Evolutionary conservation across 495 filamentous ascomycete species (phyloP), one percentile per base, ranked within the genome.

Genomic region (Chaetomidium leptoderma): DNA sequence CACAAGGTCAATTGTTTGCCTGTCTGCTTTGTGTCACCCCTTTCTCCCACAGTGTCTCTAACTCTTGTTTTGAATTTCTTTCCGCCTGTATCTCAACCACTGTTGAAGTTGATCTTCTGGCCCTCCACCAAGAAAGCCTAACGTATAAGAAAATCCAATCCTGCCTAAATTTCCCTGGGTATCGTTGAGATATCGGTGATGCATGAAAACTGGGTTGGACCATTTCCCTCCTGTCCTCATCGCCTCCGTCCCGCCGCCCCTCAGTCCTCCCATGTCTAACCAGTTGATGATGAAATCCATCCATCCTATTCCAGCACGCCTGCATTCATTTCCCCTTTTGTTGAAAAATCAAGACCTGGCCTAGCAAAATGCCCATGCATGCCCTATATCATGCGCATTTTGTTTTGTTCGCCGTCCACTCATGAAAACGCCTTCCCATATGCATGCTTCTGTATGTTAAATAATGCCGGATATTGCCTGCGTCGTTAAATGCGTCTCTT

Each of bases 161-260:
- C 36, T 50, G 35, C 37, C 26, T 50, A 45, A 27, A 42, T 44
- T 58, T 53, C 52, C 58, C 60, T 52, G 69, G 69, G 69, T 71
- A 71, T 71, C 69, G 69, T 71, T 71, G 69, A 71, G 69, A 71
- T 71, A 59, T 69, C 60, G 49, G 58, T 62, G 24, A 63, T 59
- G 61, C 66, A 61, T 57, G 55, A 39, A 57, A 53, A 57, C 50
- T 32, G 39, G 47, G 48, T 53, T 49, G 53, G 30, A 47, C 43
- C 43, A 46, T 45, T 51, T 43, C 42, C 39, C 51, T 46, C 35
- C 46, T 33, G 10, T 52, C 21, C 32, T 19, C 48, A 44, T 54
- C 58, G 27, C 42, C 10, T 45, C 23, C 27, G 35, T 43, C 32
- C 16, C 27, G n/a, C 24, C 30, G n/a, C 47, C 36, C 21, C 47